Evolutionary conservation across 768 basidiomycete species (phyloP), one percentile per base, ranked within the genome.

Genomic region (Rhodotorula babjevae): DNA sequence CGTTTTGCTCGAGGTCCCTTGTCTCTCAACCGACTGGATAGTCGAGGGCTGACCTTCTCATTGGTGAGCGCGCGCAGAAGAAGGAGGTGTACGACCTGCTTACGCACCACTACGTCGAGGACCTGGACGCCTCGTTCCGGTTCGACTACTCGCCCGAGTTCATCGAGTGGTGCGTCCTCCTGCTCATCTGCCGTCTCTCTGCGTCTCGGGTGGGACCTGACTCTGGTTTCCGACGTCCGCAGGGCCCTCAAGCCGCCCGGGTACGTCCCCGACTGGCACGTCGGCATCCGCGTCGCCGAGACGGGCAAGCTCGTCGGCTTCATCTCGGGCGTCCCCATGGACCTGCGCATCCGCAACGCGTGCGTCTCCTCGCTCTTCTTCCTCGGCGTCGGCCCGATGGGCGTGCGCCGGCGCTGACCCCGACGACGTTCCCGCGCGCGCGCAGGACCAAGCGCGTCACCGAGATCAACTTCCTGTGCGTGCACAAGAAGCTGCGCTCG

Each of bases 401-500:
- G 3, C 49, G 7, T n/a, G n/a, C n/a, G n/a, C n/a, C 3, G 12
- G 6, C 50, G 27, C 29, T 49, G 19, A n/a, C n/a, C n/a, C n/a
- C n/a, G n/a, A n/a, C n/a, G n/a, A 36, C n/a, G 23, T 31, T 62
- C 29, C 29, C 10, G 33, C 23, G 25, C 15, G 12, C 11, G 46
- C 69, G 49, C 71, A 93, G 91, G 59, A 82, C 84, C 11, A 85
- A 98, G 79, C 83, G 81, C 42, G 87, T 88, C 55, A 88, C 88
- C 80, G 96, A 98, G 82, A 94, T 99, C 83, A 99, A 98, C 81
- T 98, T 91, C 82, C 89, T 99, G 62, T 95, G 93, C 78, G 88
- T 97, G 2, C 94, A 96, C 85, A 99, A 99, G 84, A 97, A 96
- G 81, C 83, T 98, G 49, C 89, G 96, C 27, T 91, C 92, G 0